Evolutionary conservation across 1,284 basidiomycete species (phyloP).

Genomic region (Boletus sp.): DNA sequence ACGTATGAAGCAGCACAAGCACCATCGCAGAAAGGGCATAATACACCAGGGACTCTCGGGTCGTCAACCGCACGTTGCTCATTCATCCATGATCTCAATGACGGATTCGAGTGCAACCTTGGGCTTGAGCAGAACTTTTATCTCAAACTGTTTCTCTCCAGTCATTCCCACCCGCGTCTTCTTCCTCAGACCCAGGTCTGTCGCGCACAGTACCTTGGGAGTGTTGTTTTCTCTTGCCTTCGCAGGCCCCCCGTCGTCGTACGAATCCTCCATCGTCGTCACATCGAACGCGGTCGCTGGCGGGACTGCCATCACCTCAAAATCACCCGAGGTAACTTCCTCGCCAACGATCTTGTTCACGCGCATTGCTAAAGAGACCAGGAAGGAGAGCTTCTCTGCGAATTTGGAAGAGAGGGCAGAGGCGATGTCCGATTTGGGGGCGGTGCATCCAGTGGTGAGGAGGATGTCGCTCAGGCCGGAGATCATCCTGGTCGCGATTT

Average conservation of each 20-base stretch:
- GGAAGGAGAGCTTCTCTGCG: constrained; percentile 29
- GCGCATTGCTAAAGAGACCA: constrained; percentile 27
- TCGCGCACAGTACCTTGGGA: constrained; percentile 33
- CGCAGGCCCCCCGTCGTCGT: constrained; percentile 25
- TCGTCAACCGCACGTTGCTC: neutral
- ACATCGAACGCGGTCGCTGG: constrained; percentile 28
- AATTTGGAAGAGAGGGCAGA: constrained; percentile 27
- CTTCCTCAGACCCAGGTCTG: constrained; percentile 35
- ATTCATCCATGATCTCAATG: constrained; percentile 36
- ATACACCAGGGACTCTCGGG: neutral
- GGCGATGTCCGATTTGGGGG: constrained; percentile 18
- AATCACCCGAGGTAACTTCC: constrained; percentile 34
- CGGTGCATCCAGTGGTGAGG: constrained; percentile 27
- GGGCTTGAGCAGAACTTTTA: constrained; percentile 32
- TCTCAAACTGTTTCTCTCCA: constrained; percentile 34
- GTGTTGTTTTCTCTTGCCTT: neutral
- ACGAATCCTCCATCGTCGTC: constrained; percentile 33
- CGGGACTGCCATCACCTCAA: constrained; percentile 31
- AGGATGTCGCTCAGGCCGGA: constrained; percentile 32
- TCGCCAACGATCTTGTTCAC: constrained; percentile 35
- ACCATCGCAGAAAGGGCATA: neutral
- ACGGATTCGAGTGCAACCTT: constrained; percentile 36
- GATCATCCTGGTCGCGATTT: constrained; percentile 24
- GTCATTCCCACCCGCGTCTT: constrained; percentile 22
- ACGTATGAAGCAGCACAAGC: no score